Percentiles rank a stretch among this genome's conserved stretches.
These are phyloP conservation scores for Coniochaeta sp. DNA, from an alignment of 2,329 filamentous ascomycete species.

Conservation along the genomic window DNA sequence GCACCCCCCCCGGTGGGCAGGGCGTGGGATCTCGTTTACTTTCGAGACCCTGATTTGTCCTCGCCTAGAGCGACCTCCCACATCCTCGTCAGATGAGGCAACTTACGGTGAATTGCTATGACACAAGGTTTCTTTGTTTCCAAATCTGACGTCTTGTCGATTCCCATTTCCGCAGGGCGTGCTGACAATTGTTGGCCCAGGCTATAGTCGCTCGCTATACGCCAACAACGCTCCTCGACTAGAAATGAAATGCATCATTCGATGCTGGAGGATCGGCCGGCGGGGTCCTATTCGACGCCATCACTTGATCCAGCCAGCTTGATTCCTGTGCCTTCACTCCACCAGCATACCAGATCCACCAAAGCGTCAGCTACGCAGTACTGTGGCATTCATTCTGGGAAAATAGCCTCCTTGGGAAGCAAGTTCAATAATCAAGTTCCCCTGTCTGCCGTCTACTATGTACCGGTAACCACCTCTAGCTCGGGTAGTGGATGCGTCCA, in stretches of 20 bases:
- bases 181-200: background rate
- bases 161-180: background rate
- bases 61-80: constrained; percentile 16
- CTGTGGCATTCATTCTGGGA: background rate
- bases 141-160: background rate
- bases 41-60: constrained; percentile 18
- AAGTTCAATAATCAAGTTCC: background rate
- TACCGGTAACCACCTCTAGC: background rate
- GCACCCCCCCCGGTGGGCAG: background rate
- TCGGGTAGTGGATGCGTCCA: no score
- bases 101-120: constrained; percentile 17
- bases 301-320: background rate
- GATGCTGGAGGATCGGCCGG: background rate
- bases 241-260: background rate
- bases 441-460: background rate
- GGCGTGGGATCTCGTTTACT: background rate
- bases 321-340: constrained; percentile 1
- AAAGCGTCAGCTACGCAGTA: background rate
- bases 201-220: background rate
- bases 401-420: background rate
- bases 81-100: constrained; percentile 13
- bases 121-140: constrained; percentile 17
- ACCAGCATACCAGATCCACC: background rate
- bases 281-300: background rate
- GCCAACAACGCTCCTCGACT: background rate